Base-by-base conservation (phyloP, 2,329 filamentous ascomycete genomes). In the Aspergillus sp. region DNA sequence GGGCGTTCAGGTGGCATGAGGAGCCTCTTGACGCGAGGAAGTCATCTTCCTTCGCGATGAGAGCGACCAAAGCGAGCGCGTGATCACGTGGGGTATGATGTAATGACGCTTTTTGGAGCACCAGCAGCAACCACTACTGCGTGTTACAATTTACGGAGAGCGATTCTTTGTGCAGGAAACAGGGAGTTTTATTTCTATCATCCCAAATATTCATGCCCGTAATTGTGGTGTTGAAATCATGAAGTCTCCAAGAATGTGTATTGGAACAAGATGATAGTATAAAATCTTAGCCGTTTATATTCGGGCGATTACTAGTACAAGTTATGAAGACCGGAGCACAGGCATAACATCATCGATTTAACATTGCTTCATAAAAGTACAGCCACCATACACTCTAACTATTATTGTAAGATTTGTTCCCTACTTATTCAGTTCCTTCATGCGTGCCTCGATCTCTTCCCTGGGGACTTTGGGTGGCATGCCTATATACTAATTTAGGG, bases 401-500 rank as follows among this genome's bases (percentile, higher is more conserved):
- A 2, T 3, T 10, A 52, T 41, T n/a, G n/a, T 36, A 4, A 4
- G 8, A 8, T 21, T 15, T 23, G 43, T 50, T 58, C 38, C 5
- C 15, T 72, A 78, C 69, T 89, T 86, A 80, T 91, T 91, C 74
- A 91, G 69, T 69, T 85, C 85, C 72, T 87, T 79, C 62, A 86
- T 87, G 74, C 85, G 87, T 12, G 84, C 86, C 69, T 83, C 79
- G 57, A 89, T 84, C 70, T 91, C 89, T 73, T 90, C 88, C 76
- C 89, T 89, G 60, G 84, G 73, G 23, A 71, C 74, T 61, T 76
- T 76, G n/a, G 75, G 73, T 36, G 78, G 77, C 70, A 79, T 74
- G 15, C 76, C 78, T 79, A 61, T 32, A 19, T 8, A 28, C 8
- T 12, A 30, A 30, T 19, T 30, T 28, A 50, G 47, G 13, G n/a